Evolutionary conservation across 495 filamentous ascomycete genomes (phyloP), one percentile per base, ranked within the genome.

Genomic region (Aspergillus bridgeri): DNA sequence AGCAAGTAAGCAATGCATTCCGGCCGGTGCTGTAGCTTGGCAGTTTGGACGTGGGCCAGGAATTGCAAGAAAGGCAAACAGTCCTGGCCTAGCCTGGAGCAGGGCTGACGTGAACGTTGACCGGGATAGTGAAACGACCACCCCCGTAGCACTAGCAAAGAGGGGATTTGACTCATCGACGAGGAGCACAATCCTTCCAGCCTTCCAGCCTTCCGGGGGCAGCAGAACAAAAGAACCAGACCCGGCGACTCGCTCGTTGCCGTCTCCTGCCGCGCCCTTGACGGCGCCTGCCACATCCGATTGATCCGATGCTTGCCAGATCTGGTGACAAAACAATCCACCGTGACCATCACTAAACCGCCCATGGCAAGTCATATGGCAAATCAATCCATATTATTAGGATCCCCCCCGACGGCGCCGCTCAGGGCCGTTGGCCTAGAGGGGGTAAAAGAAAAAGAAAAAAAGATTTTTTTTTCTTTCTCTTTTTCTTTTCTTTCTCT

Each of bases 291-390:
- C 42, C 55, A 54, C 51, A 52, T 66, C 64, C 64, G 64, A 63
- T 52, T 42, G 56, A 60, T 66, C 64, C 64, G 64, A 62, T 54
- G 54, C 20, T 49, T 58, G 58, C 64, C 60, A 60, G 52, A 60
- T 63, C 60, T 60, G 60, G 60, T 59, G 52, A 56, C 56, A 59
- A 57, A 46, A 46, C 9, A 65, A 62, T 60, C 64, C 64, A 63
- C 64, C 47, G 29, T 56, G 58, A 54, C 60, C 52, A 60, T 62
- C 58, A 46, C 57, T 58, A 52, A 59, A 58, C 60, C 54, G 33
- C 56, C 58, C 58, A 53, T 57, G 59, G 59, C 63, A 65, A 50
- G 63, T 65, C 63, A 56, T 58, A 60, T 57, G 60, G 64, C 58
- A 63, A 61, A 56, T 63, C 64, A 46, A 44, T 61, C 64, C 46